Evolutionary conservation across 1,284 basidiomycete species (phyloP), one percentile per base, ranked within the genome.

Genomic region (Lentinus polychrous): DNA sequence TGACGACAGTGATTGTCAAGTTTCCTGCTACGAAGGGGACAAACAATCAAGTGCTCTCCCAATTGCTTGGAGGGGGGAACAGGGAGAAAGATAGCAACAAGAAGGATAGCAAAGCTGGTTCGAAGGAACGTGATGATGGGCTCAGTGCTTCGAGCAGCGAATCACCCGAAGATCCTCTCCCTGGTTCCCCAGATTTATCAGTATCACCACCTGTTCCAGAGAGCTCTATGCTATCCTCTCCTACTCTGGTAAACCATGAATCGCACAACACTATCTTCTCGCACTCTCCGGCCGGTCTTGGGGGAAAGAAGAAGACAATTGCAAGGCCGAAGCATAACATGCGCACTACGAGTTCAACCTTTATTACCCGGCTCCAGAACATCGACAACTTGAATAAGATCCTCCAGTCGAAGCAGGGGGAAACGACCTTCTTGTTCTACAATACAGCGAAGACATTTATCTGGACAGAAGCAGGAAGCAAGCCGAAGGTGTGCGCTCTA

Each of bases 321-420:
- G 74, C 82, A 7, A 75, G 88, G 35, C 91, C 93, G 17, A 94
- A 91, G 65, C 89, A 91, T 57, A 94, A 86, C 60, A 83, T 95
- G 60, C 78, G 86, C 48, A 91, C 89, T 1, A 91, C 90, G 0
- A 91, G 85, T 17, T 94, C 90, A 27, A 89, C 86, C 2, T 95
- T 96, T 66, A 87, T 96, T 57, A 87, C 88, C 1, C 79, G 93
- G 17, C 71, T 91, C 46, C 89, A 94, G 60, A 82, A 77, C 48
- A 73, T 79, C 43, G 91, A 94, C 57, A 88, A 88, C 42, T 69
- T 93, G 51, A 77, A 74, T 32, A 88, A 83, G 66, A 71, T 75
- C 14, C 72, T 95, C 33, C 79, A 84, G 55, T 77, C 82, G 8
- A 92, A 87, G 63, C 79, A 83, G 50, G 89, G 88, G n/a, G 90